Evolutionary conservation across 1,139 yeast species (phyloP).

Genomic region (Yamadazyma taylorii): DNA sequence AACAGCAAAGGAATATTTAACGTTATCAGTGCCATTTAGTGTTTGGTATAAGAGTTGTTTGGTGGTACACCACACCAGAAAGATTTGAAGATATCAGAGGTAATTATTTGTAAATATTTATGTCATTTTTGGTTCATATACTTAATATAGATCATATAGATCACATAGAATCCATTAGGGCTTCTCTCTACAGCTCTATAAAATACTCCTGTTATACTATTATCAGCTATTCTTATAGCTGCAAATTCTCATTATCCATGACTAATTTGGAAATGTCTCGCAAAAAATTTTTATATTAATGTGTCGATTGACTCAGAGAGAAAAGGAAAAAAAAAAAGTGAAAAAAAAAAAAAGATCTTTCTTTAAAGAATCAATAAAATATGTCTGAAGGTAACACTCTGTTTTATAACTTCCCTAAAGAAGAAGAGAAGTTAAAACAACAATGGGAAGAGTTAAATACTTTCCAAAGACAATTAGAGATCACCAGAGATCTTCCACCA

Average conservation of each 20-base stretch:
- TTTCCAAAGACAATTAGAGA: constrained; percentile 79
- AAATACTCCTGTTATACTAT: no score
- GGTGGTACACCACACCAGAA: constrained; percentile 1
- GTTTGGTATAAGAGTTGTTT: neutral
- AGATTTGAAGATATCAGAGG: no score
- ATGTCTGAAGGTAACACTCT: constrained; percentile 32
- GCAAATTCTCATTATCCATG: no score
- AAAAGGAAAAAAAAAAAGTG: neutral
- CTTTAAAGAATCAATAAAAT: constrained; percentile 1
- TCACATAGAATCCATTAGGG: no score
- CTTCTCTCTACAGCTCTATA: no score
- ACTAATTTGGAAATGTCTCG: no score
- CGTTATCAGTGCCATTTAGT: neutral
- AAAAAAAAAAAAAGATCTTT: neutral
- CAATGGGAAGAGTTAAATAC: constrained; percentile 93
- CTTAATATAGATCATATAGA: no score
- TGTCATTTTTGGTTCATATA: no score
- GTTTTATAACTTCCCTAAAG: constrained; percentile 72
- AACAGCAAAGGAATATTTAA: neutral
- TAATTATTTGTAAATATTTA: no score
- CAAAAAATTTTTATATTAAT: no score
- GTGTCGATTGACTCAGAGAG: no score
- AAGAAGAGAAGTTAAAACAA: constrained; percentile 77
- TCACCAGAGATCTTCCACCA: constrained; percentile 81
- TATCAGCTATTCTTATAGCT: no score